Evolutionary conservation across 495 filamentous ascomycete genomes (phyloP).

Genomic region (Parathielavia appendiculata): DNA sequence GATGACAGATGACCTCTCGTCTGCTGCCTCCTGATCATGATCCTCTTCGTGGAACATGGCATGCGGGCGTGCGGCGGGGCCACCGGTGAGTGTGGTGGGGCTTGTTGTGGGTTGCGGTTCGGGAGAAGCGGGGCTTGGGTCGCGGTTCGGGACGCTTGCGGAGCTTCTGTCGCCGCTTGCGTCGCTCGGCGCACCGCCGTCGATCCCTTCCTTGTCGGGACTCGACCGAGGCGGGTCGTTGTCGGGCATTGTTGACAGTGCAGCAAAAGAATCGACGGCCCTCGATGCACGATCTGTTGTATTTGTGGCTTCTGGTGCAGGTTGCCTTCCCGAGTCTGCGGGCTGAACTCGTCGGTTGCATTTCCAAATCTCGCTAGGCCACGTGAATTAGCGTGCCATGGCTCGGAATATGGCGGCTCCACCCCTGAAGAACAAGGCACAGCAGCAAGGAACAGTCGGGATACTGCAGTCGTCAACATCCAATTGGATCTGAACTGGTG

Average conservation of each 20-base stretch:
- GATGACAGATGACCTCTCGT: constrained; percentile 12
- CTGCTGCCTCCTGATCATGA: not conserved
- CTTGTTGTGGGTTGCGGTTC: not conserved
- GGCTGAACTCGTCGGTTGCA: not conserved
- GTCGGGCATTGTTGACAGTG: not conserved
- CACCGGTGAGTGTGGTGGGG: constrained; percentile 2
- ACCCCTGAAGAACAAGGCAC: too few relatives aligned
- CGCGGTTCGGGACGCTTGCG: not conserved
- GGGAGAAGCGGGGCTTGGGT: not conserved
- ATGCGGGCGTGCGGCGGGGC: constrained; percentile 1
- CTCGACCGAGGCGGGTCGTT: not conserved
- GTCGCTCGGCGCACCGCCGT: not conserved
- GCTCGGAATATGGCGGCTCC: too few relatives aligned
- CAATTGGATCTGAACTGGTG: too few relatives aligned
- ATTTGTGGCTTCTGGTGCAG: not conserved
- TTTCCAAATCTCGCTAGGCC: not conserved
- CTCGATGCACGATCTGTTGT: not conserved
- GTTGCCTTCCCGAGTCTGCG: not conserved
- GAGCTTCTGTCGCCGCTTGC: not conserved
- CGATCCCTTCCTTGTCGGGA: not conserved
- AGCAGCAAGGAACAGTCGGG: not conserved
- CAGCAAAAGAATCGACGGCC: not conserved
- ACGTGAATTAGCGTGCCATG: not conserved
- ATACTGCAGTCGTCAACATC: too few relatives aligned
- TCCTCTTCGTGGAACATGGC: not conserved